These are phyloP conservation scores for Millerozyma miso DNA, from an alignment of 805 yeast species.

Conservation along the genomic window DNA sequence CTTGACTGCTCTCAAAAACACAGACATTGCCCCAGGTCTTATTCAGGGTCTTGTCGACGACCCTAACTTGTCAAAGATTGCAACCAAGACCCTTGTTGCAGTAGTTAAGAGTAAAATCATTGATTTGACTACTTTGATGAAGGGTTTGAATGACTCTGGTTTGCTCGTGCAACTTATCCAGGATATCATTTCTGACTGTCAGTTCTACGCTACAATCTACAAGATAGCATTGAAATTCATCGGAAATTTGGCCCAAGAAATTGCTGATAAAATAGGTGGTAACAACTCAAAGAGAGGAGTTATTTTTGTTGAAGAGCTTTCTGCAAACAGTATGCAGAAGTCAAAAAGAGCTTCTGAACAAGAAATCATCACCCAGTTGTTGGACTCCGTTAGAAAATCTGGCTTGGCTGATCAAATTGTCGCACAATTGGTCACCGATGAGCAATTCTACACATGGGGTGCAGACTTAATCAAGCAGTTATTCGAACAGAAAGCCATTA, in stretches of 20 bases:
- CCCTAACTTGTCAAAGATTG: conserved; percentile 25
- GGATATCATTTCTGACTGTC: conserved; percentile 33
- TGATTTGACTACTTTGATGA: conserved; percentile 33
- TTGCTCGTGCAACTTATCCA: conserved; percentile 34
- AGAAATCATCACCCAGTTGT: conserved; percentile 27
- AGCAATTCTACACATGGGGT: conserved; percentile 35
- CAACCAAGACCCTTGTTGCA: conserved; percentile 22
- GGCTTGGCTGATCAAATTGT: conserved; percentile 40
- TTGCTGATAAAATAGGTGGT: conserved; percentile 21
- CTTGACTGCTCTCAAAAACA: conserved; percentile 31
- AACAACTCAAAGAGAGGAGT: conserved; percentile 22
- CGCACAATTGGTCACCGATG: conserved; percentile 32
- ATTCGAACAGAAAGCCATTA: conserved; percentile 25
- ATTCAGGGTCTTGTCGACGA: conserved; percentile 30
- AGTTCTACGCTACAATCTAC: conserved; percentile 36
- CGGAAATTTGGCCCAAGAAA: conserved; percentile 24
- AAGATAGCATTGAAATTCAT: conserved; percentile 30
- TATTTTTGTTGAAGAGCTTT: background rate
- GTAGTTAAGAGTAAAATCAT: conserved; percentile 29
- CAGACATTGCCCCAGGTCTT: conserved; percentile 34
- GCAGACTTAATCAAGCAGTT: conserved; percentile 30
- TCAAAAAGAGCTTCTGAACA: conserved; percentile 13
- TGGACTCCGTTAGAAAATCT: conserved; percentile 41
- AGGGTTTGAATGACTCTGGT: conserved; percentile 39
- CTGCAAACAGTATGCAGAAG: background rate